Percentiles rank a stretch among this genome's conserved stretches.
Conservation (phyloP, 2,329 filamentous ascomycete species). For the Colletotrichum sp. region DNA sequence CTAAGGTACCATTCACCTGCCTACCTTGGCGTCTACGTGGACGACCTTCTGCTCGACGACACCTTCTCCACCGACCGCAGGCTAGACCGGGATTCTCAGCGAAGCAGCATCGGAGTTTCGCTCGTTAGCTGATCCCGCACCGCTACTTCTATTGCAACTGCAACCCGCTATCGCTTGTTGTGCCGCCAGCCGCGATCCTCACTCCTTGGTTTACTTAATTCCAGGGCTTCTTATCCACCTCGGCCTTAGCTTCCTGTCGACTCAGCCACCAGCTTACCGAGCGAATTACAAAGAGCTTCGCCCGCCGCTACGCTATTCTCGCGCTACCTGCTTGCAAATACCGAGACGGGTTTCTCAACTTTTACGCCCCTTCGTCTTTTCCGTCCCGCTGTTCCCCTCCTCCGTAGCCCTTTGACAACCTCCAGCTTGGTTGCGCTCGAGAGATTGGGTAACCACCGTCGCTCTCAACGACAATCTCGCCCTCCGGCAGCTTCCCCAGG, state of each 20-base stretch:
- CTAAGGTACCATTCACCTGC: neutral
- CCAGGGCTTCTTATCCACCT: neutral
- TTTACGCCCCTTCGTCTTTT: neutral
- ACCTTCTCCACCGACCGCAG: neutral
- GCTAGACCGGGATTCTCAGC: neutral
- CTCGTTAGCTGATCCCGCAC: neutral
- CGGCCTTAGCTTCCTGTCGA: slow-evolving; percentile 8
- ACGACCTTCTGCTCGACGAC: neutral
- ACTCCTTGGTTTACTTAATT: neutral
- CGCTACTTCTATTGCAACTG: neutral
- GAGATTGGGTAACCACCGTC: neutral
- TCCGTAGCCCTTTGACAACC: neutral
- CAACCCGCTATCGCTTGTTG: neutral
- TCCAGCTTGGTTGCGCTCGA: neutral
- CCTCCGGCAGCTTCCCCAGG: neutral
- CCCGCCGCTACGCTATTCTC: slow-evolving; percentile 1
- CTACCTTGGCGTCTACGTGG: neutral
- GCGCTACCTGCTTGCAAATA: slow-evolving; percentile 12
- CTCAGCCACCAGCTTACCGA: slow-evolving; percentile 16
- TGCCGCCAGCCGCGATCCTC: neutral
- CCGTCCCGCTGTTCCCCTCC: neutral
- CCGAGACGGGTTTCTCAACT: neutral
- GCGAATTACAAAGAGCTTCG: slow-evolving; percentile 8
- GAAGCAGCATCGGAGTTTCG: slow-evolving; percentile 2
- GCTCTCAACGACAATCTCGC: neutral